phyloP scores from a whole-genome alignment of 176 grass and related monocot species.

The Rhipidocladum racemiflorum region DNA sequence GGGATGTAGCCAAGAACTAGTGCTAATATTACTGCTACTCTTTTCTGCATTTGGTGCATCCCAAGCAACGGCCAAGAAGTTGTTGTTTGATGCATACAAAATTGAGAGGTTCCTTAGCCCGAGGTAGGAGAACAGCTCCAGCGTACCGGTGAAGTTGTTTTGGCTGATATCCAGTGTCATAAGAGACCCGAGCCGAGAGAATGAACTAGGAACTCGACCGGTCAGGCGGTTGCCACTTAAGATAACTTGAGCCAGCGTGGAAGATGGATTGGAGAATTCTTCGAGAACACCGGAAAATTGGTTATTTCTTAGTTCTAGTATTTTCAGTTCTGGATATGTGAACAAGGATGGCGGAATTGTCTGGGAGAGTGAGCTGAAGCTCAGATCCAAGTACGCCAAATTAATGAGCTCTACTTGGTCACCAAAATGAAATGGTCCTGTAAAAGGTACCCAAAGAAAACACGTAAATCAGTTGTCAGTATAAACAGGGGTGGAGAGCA shows the following conservation, averaged over 20 bases:
- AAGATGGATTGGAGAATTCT: not conserved
- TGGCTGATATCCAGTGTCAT: not conserved
- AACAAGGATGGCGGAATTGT: no score
- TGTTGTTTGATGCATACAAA: constrained; percentile 15
- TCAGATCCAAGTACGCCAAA: no score
- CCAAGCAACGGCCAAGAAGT: not conserved
- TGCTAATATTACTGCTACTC: not conserved
- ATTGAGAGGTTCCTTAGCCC: constrained; percentile 23
- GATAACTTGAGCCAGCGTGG: not conserved
- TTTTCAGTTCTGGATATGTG: no score
- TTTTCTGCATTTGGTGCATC: constrained; percentile 15
- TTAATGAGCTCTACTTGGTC: no score
- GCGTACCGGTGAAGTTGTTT: constrained; percentile 30
- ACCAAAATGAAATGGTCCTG: not conserved
- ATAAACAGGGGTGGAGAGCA: no score
- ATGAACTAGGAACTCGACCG: not conserved
- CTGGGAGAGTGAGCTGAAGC: no score
- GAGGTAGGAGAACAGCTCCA: constrained; percentile 21
- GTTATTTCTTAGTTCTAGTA: constrained; percentile 33
- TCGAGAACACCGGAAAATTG: not conserved
- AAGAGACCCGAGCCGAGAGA: not conserved
- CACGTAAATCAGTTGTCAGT: no score
- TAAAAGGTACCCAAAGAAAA: not conserved
- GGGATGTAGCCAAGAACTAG: constrained; percentile 20
- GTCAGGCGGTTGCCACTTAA: not conserved